Evolutionary conservation across 495 filamentous ascomycete species (phyloP), one percentile per base, ranked within the genome.

Genomic region (Penicillium coffeae): DNA sequence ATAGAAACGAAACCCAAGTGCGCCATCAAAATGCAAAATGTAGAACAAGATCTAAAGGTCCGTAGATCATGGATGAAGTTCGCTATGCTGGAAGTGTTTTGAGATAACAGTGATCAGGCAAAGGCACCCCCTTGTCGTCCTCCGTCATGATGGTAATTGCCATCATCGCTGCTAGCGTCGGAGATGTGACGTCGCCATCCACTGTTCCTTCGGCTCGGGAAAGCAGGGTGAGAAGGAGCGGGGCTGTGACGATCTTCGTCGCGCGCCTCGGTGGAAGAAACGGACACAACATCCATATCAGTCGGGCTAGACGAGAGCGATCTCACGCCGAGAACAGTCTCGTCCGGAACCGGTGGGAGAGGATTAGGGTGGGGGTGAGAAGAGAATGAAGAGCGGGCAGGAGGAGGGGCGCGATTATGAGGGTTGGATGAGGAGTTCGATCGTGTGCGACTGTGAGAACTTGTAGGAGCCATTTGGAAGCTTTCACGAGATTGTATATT

Each of bases 151-250:
- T 52, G 48, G 10, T 32, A 12, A 20, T 52, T 50, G 14, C 53
- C 55, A 2, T 58, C 55, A 20, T 33, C 34, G 38, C 58, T 65
- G 38, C 54, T 56, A 18, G 44, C 47, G 3, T 59, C 52, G 7
- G 63, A 65, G 36, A 60, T 51, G 32, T 66, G 59, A 8, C 64
- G 52, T 3, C 69, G 66, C 64, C 68, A 69, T 8, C 68, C 68
- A 27, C 64, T 65, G 15, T 63, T 58, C 46, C 48, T 51, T 2
- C 61, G 61, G 5, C 27, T 21, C 0, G 39, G 45, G 38, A 49
- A 48, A 8, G 13, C 6, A 40, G 60, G 63, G 40, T 59, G 52
- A 5, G 21, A 13, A 2, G 47, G 21, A 14, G 20, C 33, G 6
- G 27, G 21, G 3, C 32, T 37, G 27, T 15, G 30, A 6, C 32